A percentile compares a stretch with the other conserved stretches of the same genome.
These are phyloP conservation scores for Aspergillus glaucus DNA, from an alignment of 2,329 filamentous ascomycete genomes.

Conservation along the genomic window DNA sequence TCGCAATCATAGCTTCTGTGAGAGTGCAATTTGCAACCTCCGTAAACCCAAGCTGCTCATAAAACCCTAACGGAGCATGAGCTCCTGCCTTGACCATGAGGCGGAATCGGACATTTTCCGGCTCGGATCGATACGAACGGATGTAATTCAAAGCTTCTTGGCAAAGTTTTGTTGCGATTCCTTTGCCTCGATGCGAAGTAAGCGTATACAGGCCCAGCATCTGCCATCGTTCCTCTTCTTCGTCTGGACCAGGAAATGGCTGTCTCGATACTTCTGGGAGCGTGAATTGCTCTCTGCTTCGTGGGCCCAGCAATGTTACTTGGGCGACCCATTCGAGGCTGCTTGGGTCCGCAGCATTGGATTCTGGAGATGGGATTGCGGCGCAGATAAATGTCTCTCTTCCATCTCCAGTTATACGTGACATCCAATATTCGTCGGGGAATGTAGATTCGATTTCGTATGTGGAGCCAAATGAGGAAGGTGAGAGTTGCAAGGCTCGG, in stretches of 20 bases:
- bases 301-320: slow-evolving; percentile 25
- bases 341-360: slow-evolving; percentile 1
- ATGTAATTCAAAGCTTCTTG: slow-evolving; percentile 18
- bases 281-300: slow-evolving; percentile 14
- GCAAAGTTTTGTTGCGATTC: slow-evolving; percentile 22
- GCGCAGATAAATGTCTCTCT: slow-evolving; percentile 27
- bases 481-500: slow-evolving; percentile 20
- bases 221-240: slow-evolving; percentile 23
- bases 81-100: slow-evolving; percentile 26
- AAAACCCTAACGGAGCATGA: slow-evolving; percentile 18
- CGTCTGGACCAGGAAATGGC: slow-evolving; percentile 11
- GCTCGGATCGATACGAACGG: slow-evolving; percentile 5
- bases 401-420: slow-evolving; percentile 14
- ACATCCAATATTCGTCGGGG: slow-evolving; percentile 19
- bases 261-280: slow-evolving; percentile 20
- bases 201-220: slow-evolving; percentile 27
- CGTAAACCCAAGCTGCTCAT: slow-evolving; percentile 22
- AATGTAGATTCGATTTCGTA: slow-evolving; percentile 24
- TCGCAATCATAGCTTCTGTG: slow-evolving; percentile 22
- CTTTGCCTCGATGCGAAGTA: slow-evolving; percentile 23
- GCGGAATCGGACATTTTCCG: slow-evolving; percentile 14
- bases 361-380: slow-evolving; percentile 2
- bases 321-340: slow-evolving; percentile 24
- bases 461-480: slow-evolving; percentile 24
- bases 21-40: slow-evolving; percentile 23